Evolutionary conservation across 169 alveolate species (phyloP), one percentile per base, ranked within the genome.

Genomic region (Pseudocohnilembus persalinus): DNA sequence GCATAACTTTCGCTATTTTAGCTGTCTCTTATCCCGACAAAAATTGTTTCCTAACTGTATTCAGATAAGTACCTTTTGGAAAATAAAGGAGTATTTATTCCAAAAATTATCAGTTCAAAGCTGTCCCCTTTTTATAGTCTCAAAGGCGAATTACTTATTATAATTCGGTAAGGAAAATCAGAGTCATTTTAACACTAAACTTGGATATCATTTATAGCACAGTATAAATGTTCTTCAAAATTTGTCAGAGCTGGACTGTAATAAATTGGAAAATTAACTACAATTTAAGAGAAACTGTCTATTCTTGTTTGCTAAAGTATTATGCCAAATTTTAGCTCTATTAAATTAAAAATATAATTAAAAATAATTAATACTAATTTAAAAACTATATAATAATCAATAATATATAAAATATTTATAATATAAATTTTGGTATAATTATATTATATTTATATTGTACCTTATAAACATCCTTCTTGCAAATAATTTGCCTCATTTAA

Each of bases 231-330:
- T 1, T 33, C 76, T 25, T 31, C 31, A 33, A 79, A 49, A 72
- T 79, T 64, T 0, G 84, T 35, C 11, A 79, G n/a, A 0, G 84
- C 65, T 0, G 84, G 84, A 0, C 76, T 11, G 27, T 79, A 79
- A n/a, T 79, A 79, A 63, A 79, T 34, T 0, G 84, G 84, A 49
- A 79, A 79, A 29, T 79, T 34, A n/a, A 79, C 63, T 6, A 28
- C 35, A 35, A 79, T 35, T 0, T 28, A n/a, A 0, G 77, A 4
- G 0, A 31, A n/a, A 29, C 65, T n/a, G 0, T 29, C 73, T 0
- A 79, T 63, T 29, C 63, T n/a, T 49, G 65, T 35, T 28, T 79
- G 31, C 49, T 79, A 35, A 31, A 79, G 34, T 1, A 76, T 79
- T 0, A 79, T 32, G 1, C 63, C 31, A 35, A 79, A 79, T 0